Evolutionary conservation across 192 early-diverging fungal genomes (phyloP).

Genomic region (Podila verticillata): DNA sequence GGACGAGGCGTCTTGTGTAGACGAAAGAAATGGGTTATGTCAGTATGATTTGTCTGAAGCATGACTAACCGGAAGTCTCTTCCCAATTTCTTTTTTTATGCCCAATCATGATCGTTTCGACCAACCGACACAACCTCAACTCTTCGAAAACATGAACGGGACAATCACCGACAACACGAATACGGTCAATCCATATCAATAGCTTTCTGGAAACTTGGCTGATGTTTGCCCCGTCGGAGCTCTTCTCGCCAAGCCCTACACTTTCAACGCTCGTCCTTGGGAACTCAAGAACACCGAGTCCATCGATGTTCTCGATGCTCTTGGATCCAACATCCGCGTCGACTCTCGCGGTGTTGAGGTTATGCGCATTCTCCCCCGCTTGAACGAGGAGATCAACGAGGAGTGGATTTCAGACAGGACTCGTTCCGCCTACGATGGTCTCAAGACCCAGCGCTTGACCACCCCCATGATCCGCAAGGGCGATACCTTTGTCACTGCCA

Average conservation of each 20-base stretch:
- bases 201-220: constrained; percentile 96
- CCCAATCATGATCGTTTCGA: background rate
- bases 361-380: constrained; percentile 93
- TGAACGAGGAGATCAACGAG: constrained; percentile 98
- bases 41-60: background rate
- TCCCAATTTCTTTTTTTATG: background rate
- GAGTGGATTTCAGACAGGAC: constrained; percentile 99
- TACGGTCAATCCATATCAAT: background rate
- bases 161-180: background rate
- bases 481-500: constrained; percentile 81
- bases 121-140: too few species aligned
- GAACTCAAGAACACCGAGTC: constrained; percentile 96
- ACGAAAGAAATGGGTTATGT: background rate
- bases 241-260: constrained; percentile 96
- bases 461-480: constrained; percentile 88
- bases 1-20: too few species aligned
- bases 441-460: constrained; percentile 96
- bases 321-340: constrained; percentile 95
- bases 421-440: constrained; percentile 92
- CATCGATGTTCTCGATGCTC: constrained; percentile 93
- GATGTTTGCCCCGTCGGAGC: constrained; percentile 99
- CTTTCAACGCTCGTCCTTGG: constrained; percentile 94
- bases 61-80: background rate
- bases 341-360: constrained; percentile 97
- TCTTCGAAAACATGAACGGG: too few species aligned